phyloP scores from a whole-genome alignment of 2,329 filamentous ascomycete genomes.

The Mycosphaerelloides madeirae region DNA sequence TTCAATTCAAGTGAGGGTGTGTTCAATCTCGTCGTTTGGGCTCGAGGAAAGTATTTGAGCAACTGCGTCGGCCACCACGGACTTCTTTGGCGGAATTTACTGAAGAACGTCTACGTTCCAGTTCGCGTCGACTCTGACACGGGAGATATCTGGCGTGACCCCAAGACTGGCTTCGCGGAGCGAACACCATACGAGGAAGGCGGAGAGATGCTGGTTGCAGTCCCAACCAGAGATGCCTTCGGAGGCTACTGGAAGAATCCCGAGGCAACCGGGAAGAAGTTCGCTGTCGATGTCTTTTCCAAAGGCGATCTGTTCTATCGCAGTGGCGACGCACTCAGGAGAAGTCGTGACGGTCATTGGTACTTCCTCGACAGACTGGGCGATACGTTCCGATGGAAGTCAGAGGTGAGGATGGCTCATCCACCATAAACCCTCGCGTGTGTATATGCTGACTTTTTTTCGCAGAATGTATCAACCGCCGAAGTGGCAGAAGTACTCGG shows the following conservation, averaged over 20 bases:
- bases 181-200: constrained; percentile 61
- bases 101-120: constrained; percentile 57
- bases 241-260: constrained; percentile 66
- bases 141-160: constrained; percentile 61
- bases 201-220: constrained; percentile 65
- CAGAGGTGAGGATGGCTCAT: too few species aligned
- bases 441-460: too few species aligned
- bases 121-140: constrained; percentile 66
- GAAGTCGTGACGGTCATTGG: constrained; percentile 40
- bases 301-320: constrained; percentile 45
- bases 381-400: constrained; percentile 47
- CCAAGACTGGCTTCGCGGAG: constrained; percentile 62
- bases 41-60: constrained; percentile 58
- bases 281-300: constrained; percentile 42
- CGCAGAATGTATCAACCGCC: constrained; percentile 44
- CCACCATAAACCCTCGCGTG: too few species aligned
- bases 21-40: constrained; percentile 46
- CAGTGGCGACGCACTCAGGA: constrained; percentile 42
- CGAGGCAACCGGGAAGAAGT: constrained; percentile 58
- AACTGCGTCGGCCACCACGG: constrained; percentile 69
- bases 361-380: constrained; percentile 45
- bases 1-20: constrained; percentile 74
- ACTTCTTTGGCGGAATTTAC: constrained; percentile 49
- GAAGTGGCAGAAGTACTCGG: constrained; percentile 43
- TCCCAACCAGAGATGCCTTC: constrained; percentile 56